phyloP scores from a whole-genome alignment of 1,284 basidiomycete genomes.

The Abortiporus biennis region DNA sequence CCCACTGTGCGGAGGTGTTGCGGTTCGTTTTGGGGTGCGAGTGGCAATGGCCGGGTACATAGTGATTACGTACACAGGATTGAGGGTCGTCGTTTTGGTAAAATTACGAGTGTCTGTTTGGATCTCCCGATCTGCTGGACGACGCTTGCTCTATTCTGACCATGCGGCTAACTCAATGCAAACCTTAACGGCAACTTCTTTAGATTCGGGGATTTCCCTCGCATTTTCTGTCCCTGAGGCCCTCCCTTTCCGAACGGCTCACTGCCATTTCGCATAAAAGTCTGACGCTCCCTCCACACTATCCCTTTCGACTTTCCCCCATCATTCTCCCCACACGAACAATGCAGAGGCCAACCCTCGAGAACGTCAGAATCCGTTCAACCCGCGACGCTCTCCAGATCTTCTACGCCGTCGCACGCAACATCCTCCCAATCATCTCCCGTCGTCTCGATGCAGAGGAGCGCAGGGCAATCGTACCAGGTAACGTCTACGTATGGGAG shows the following conservation, averaged over 20 bases:
- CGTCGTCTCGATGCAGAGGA: conserved; percentile 75
- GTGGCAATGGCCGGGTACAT: too few relatives aligned
- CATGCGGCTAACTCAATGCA: conserved; percentile 18
- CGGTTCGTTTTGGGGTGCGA: too few relatives aligned
- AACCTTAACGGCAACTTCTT: conserved; percentile 27
- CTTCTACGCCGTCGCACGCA: conserved; percentile 67
- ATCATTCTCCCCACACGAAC: conserved; percentile 15
- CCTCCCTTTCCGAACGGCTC: conserved; percentile 11
- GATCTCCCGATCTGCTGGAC: conserved; percentile 13
- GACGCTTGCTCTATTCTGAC: conserved; percentile 10
- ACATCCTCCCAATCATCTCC: conserved; percentile 65
- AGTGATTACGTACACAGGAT: too few relatives aligned
- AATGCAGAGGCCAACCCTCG: conserved; percentile 65
- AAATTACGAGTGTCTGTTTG: too few relatives aligned
- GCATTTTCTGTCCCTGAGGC: conserved; percentile 15
- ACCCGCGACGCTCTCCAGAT: conserved; percentile 74
- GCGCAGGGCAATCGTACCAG: conserved; percentile 38
- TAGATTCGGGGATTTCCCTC: conserved; percentile 29
- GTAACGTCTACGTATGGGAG: conserved; percentile 83
- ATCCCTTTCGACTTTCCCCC: conserved; percentile 13
- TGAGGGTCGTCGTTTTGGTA: too few relatives aligned
- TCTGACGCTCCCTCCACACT: conserved; percentile 13
- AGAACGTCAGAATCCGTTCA: conserved; percentile 68
- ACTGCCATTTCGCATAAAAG: not conserved
- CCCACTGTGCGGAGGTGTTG: too few relatives aligned